Base-by-base conservation (phyloP, 805 yeast genomes). In the Yarrowia sp. region DNA sequence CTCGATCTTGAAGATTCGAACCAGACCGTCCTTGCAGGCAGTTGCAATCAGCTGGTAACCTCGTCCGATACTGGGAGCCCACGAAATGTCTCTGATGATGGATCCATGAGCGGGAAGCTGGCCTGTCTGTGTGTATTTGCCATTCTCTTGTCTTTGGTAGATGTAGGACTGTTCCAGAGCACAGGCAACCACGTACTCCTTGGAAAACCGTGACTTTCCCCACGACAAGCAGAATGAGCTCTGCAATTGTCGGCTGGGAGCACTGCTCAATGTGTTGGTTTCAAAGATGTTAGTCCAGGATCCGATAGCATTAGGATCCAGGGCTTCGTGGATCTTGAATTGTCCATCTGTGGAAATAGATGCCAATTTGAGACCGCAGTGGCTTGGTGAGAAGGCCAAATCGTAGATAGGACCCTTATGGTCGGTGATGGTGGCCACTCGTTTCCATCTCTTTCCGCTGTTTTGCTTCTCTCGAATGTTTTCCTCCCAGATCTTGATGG, bases 51-150 rank as follows among this genome's bases (percentile, higher is more conserved):
- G 80, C 73, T 94, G 97, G 76, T 86, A 91, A 70, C 88, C 86
- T 72, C 97, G 82, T 2, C 98, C 98, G 89, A 93, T 91, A 0
- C 96, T 86, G 2, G 98, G 97, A 0, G 98, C 98, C 99, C 99
- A 94, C 38, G 93, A 84, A 6, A 93, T 91, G 17, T 92, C 89
- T 73, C 98, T 82, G 40, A 94, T 91, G 47, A 94, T 82, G 2
- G 97, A 97, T 66, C 85, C 83, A 75, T 93, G 98, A 46, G 92
- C 97, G 2, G 92, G 90, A 30, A 94, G 80, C 69, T 85, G 85
- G 40, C 89, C 86, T 0, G 86, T 86, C 34, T 71, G 66, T 17
- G 66, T 68, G 68, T 71, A 77, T 58, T 74, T 87, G 39, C 85
- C 87, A 36, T 78, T 76, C 38, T 80, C 78, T 69, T 84, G 84